Percentiles rank a stretch among this genome's conserved stretches.
Conservation (phyloP, 2,329 filamentous ascomycete species). For the Coniochaeta sp. region DNA sequence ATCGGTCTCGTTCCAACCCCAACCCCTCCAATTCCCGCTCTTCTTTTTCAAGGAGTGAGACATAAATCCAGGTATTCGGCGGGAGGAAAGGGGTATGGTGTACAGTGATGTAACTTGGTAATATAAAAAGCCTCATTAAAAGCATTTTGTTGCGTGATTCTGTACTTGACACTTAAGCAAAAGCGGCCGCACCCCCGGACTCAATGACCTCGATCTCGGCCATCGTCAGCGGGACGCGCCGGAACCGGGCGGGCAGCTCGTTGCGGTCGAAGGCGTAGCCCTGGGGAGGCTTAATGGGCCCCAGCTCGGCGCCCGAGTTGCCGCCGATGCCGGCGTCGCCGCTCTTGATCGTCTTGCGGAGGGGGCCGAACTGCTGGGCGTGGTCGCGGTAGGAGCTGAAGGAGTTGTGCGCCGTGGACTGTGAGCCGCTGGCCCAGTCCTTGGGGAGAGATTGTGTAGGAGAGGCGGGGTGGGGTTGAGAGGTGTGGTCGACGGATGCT, state of each 20-base stretch:
- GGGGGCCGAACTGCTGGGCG: slow-evolving; percentile 70
- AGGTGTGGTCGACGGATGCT: slow-evolving; percentile 68
- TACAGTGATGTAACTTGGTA: not conserved
- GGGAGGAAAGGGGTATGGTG: not conserved
- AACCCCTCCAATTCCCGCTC: not conserved
- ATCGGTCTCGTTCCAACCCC: not conserved
- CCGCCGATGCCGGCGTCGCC: slow-evolving; percentile 49
- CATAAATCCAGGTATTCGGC: not conserved
- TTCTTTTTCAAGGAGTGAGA: not conserved
- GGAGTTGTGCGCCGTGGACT: slow-evolving; percentile 42
- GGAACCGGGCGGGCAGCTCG: slow-evolving; percentile 81
- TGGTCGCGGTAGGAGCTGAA: slow-evolving; percentile 75
- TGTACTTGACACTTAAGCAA: slow-evolving; percentile 39
- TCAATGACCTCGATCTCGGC: slow-evolving; percentile 94
- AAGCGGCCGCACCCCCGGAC: slow-evolving; percentile 71
- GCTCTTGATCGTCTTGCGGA: slow-evolving; percentile 49
- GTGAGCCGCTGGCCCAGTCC: slow-evolving; percentile 31
- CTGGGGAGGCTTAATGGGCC: slow-evolving; percentile 60
- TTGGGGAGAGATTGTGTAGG: slow-evolving; percentile 56
- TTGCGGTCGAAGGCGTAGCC: slow-evolving; percentile 84
- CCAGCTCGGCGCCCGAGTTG: slow-evolving; percentile 61
- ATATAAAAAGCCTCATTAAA: too few species aligned
- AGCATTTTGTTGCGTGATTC: too few species aligned
- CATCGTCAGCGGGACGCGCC: slow-evolving; percentile 62
- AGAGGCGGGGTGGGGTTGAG: slow-evolving; percentile 66